phyloP scores from a whole-genome alignment of 176 grass and related monocot genomes.

The Ampelocalamus luodianensis region DNA sequence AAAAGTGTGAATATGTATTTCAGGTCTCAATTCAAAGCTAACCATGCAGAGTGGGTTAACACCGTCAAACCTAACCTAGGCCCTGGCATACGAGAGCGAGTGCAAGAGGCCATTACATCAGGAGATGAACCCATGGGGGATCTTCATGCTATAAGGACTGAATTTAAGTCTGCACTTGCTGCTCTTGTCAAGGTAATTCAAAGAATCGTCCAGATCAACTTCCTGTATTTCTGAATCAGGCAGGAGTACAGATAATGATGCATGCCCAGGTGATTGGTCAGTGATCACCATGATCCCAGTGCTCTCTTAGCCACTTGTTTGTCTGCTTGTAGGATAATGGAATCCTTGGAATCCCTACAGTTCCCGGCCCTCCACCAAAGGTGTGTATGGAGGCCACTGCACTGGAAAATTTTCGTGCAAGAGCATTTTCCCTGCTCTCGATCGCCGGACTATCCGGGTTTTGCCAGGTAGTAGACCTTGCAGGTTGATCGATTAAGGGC shows the following conservation, averaged over 20 bases:
- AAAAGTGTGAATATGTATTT: constrained; percentile 4
- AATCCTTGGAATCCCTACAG: constrained; percentile 76
- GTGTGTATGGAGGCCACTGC: constrained; percentile 54
- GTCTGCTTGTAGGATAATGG: constrained; percentile 50
- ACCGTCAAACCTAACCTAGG: constrained; percentile 73
- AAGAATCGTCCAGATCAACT: neutral
- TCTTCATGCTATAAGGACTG: constrained; percentile 50
- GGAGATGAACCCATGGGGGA: constrained; percentile 52
- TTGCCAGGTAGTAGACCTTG: constrained; percentile 70
- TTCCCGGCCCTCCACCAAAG: constrained; percentile 80
- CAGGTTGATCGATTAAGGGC: neutral
- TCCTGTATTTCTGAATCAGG: too few species aligned
- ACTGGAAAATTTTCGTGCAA: constrained; percentile 60
- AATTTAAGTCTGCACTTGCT: constrained; percentile 61
- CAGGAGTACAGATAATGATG: neutral
- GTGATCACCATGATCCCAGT: neutral
- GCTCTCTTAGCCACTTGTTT: neutral
- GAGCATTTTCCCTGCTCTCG: constrained; percentile 80
- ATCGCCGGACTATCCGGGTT: constrained; percentile 78
- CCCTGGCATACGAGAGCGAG: constrained; percentile 67
- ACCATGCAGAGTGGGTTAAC: constrained; percentile 77
- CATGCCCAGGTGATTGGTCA: neutral
- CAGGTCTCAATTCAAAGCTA: constrained; percentile 86
- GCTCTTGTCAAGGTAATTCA: constrained; percentile 62
- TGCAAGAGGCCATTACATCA: constrained; percentile 58